Evolutionary conservation across 805 yeast species (phyloP).

Genomic region (Wickerhamomyces xylosicus): DNA sequence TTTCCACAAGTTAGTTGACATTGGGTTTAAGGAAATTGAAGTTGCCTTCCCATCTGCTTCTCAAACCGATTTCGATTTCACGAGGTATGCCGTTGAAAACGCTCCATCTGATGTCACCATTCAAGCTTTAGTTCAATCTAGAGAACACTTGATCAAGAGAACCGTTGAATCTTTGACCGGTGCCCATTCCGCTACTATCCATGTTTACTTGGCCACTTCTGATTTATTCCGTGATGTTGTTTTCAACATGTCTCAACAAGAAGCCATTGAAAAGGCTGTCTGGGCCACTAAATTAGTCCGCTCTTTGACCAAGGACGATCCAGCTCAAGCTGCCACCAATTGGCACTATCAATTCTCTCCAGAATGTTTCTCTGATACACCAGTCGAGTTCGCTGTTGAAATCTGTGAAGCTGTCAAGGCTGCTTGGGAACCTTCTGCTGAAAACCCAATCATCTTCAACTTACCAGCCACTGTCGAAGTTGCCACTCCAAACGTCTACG

Average conservation of each 20-base stretch:
- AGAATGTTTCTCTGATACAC: constrained; percentile 69
- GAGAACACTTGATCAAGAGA: constrained; percentile 64
- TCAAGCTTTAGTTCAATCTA: constrained; percentile 68
- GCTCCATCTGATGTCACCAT: constrained; percentile 69
- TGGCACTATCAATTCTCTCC: constrained; percentile 76
- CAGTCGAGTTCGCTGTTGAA: constrained; percentile 62
- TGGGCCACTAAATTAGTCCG: constrained; percentile 60
- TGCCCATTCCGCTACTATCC: constrained; percentile 63
- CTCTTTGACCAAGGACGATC: constrained; percentile 68
- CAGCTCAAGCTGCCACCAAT: constrained; percentile 46
- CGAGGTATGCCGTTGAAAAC: constrained; percentile 67
- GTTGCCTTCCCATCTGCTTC: constrained; percentile 77
- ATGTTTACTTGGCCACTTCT: constrained; percentile 67
- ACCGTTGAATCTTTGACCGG: constrained; percentile 67
- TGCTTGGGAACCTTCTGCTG: constrained; percentile 73
- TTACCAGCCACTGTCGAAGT: constrained; percentile 78
- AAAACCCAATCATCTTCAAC: constrained; percentile 66
- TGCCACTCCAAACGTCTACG: constrained; percentile 65
- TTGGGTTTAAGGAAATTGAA: constrained; percentile 76
- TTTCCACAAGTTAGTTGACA: constrained; percentile 59
- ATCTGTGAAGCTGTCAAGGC: constrained; percentile 72
- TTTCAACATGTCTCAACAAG: constrained; percentile 60
- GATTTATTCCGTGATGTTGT: constrained; percentile 70
- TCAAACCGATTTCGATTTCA: constrained; percentile 75
- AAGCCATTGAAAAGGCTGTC: constrained; percentile 58